Percentiles rank a stretch among this genome's conserved stretches.
phyloP scores from a whole-genome alignment of 352 stramenopile species.

The Phytophthora quininea region DNA sequence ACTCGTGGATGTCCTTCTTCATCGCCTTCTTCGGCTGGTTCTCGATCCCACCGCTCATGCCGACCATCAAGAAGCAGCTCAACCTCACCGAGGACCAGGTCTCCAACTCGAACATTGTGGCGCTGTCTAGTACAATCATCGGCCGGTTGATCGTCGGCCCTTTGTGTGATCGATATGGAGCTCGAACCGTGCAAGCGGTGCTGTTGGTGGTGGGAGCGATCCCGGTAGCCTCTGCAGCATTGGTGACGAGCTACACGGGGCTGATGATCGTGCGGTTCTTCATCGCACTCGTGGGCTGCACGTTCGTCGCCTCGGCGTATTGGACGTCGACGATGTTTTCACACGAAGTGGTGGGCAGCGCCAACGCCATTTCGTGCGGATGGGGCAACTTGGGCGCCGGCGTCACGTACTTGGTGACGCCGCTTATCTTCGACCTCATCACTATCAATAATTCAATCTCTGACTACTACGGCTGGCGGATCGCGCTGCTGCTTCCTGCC shows the following conservation, averaged over 20 bases:
- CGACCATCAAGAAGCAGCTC: conserved; percentile 80
- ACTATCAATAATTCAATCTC: conserved; percentile 48
- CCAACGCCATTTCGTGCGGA: conserved; percentile 68
- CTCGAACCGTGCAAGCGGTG: conserved; percentile 72
- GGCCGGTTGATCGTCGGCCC: conserved; percentile 91
- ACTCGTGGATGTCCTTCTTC: conserved; percentile 92
- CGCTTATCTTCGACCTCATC: conserved; percentile 85
- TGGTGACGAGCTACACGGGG: conserved; percentile 71
- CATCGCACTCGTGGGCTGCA: conserved; percentile 91
- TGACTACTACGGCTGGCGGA: conserved; percentile 33
- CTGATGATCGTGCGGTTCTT: conserved; percentile 89
- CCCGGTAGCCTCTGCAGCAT: conserved; percentile 73
- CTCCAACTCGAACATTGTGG: conserved; percentile 88
- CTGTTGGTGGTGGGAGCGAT: conserved; percentile 82
- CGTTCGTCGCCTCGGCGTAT: conserved; percentile 57
- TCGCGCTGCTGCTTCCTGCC: conserved; percentile 87
- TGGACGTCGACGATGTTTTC: conserved; percentile 35
- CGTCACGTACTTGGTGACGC: conserved; percentile 84
- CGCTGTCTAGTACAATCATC: conserved; percentile 87
- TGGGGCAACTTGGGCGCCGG: conserved; percentile 94
- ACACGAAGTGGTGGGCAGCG: conserved; percentile 24
- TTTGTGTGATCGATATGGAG: conserved; percentile 91
- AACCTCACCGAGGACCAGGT: conserved; percentile 86
- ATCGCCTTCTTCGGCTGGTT: conserved; percentile 95
- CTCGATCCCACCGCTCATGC: conserved; percentile 64